These are phyloP conservation scores for Pholiota conissans DNA, from an alignment of 768 basidiomycete species.

Conservation along the genomic window DNA sequence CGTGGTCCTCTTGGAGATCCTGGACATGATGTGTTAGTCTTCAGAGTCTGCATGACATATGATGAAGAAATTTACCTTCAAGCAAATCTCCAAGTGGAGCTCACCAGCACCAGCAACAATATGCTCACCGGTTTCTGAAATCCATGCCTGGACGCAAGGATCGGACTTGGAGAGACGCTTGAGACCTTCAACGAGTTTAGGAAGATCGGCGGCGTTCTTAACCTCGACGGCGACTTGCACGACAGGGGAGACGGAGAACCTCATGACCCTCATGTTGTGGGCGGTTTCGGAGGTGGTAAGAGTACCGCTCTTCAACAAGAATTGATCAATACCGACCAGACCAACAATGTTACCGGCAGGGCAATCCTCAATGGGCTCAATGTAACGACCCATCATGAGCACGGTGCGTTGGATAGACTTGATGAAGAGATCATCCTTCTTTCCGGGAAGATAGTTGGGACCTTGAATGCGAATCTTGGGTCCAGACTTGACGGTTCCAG, in stretches of 20 bases:
- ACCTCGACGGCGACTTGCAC: conserved; percentile 99
- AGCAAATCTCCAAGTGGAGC: conserved; percentile 98
- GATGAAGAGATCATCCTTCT: conserved; percentile 97
- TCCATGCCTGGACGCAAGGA: conserved; percentile 97
- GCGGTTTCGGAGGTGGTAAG: conserved; percentile 97
- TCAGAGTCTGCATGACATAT: not conserved
- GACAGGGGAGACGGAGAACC: conserved; percentile 99
- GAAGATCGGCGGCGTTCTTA: conserved; percentile 98
- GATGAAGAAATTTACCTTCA: conserved; percentile 63
- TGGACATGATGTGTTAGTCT: conserved; percentile 26
- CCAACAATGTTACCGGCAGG: conserved; percentile 98
- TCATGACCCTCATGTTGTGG: conserved; percentile 99
- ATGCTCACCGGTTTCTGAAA: conserved; percentile 90
- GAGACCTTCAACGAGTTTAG: conserved; percentile 99
- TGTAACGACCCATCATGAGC: conserved; percentile 99
- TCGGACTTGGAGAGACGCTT: conserved; percentile 99
- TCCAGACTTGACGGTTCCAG: conserved; percentile 94
- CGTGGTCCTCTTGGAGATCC: conserved; percentile 99
- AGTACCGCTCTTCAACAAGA: conserved; percentile 99
- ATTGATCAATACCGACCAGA: conserved; percentile 99
- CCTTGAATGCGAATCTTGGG: conserved; percentile 99
- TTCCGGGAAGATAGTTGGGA: conserved; percentile 97
- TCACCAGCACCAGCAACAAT: conserved; percentile 99
- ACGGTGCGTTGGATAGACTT: conserved; percentile 99
- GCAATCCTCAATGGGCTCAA: conserved; percentile 99